Evolutionary conservation across 305 asterid genomes (phyloP).

Genomic region (Coffea humblotiana): DNA sequence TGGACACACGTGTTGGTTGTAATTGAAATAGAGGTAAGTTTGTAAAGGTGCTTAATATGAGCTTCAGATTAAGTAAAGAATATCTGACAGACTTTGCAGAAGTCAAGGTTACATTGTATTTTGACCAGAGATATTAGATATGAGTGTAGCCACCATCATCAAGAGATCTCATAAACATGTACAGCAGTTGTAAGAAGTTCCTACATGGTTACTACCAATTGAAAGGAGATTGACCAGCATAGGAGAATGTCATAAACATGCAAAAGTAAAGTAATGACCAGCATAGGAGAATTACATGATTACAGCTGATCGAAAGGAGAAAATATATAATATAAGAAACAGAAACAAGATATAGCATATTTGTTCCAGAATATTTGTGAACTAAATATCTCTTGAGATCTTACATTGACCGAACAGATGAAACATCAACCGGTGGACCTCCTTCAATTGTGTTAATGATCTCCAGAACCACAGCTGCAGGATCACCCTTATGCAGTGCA

Average conservation of each 20-base stretch:
- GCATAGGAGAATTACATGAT: not conserved
- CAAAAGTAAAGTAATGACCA: not conserved
- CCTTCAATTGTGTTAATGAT: conserved; percentile 92
- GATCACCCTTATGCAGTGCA: conserved; percentile 87
- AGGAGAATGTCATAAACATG: too few relatives aligned
- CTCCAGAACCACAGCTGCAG: conserved; percentile 71
- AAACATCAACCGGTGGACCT: conserved; percentile 96
- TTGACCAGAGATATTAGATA: not conserved
- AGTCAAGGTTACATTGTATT: too few relatives aligned
- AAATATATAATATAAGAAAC: not conserved
- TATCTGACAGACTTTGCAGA: not conserved
- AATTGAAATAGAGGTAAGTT: not conserved
- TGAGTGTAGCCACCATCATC: not conserved
- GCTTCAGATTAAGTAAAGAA: not conserved
- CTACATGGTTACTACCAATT: not conserved
- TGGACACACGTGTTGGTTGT: not conserved
- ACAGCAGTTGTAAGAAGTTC: not conserved
- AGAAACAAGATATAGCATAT: not conserved
- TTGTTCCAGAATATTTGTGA: not conserved
- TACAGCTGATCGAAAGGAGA: not conserved
- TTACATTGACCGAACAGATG: conserved; percentile 97
- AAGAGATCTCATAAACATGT: not conserved
- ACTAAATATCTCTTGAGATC: conserved; percentile 31
- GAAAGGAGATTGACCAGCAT: too few relatives aligned
- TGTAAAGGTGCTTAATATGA: not conserved